Evolutionary conservation across 345 rosid species (phyloP).

Genomic region (Bretschneidera sinensis): DNA sequence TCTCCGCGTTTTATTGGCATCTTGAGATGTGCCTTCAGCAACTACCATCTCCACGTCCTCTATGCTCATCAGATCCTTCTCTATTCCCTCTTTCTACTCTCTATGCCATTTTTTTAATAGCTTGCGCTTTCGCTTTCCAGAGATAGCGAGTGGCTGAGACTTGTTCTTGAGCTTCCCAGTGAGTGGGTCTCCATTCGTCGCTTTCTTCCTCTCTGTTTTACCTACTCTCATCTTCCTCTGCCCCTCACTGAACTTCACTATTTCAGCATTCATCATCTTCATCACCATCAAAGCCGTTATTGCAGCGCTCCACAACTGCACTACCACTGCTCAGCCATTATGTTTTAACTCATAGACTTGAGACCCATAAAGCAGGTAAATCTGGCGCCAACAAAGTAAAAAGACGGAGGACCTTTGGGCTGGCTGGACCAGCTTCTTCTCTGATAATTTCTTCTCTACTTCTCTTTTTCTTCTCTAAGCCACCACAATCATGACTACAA

Average conservation of each 20-base stretch:
- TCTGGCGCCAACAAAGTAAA: no score
- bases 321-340: no score
- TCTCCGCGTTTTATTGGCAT: constrained; percentile 21
- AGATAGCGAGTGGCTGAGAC: constrained; percentile 39
- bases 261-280: no score
- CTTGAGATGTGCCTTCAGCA: constrained; percentile 41
- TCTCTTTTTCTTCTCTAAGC: no score
- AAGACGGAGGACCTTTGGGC: no score
- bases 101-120: constrained; percentile 73
- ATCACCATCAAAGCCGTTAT: no score
- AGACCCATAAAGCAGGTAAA: no score
- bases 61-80: constrained; percentile 67
- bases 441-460: no score
- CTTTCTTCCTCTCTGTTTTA: constrained; percentile 52
- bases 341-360: no score
- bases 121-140: constrained; percentile 82
- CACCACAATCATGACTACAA: no score
- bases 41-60: constrained; percentile 72
- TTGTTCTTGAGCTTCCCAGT: constrained; percentile 53
- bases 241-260: constrained; percentile 84
- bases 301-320: no score
- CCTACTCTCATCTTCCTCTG: constrained; percentile 66
- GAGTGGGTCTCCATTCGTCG: constrained; percentile 56
- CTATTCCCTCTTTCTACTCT: constrained; percentile 68
- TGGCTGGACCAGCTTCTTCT: no score